These are phyloP conservation scores for Bipolaris zeicola DNA, from an alignment of 2,329 filamentous ascomycete species.

Conservation along the genomic window DNA sequence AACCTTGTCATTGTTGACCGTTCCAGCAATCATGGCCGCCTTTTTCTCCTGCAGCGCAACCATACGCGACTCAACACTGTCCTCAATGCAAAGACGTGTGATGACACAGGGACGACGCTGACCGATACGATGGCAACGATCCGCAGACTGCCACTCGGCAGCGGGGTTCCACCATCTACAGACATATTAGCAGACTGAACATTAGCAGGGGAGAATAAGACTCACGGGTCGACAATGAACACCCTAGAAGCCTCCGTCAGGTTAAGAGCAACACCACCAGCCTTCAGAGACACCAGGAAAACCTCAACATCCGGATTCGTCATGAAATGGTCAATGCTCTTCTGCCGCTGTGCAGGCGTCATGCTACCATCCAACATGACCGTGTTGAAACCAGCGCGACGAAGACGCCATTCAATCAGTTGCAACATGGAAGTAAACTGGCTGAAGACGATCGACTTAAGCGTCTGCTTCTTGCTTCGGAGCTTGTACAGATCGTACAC, in stretches of 20 bases:
- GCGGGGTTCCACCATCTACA: slow-evolving; percentile 97
- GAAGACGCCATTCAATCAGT: slow-evolving; percentile 94
- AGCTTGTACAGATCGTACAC: slow-evolving; percentile 93
- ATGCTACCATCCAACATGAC: slow-evolving; percentile 98
- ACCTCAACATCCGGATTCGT: slow-evolving; percentile 91
- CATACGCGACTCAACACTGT: slow-evolving; percentile 95
- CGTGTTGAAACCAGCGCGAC: slow-evolving; percentile 94
- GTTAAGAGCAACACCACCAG: slow-evolving; percentile 93
- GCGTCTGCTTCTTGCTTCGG: slow-evolving; percentile 87
- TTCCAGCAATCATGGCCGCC: slow-evolving; percentile 95
- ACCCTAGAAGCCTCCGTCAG: slow-evolving; percentile 92
- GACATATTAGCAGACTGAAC: slow-evolving; percentile 30
- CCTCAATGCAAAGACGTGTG: slow-evolving; percentile 92
- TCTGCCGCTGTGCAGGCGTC: slow-evolving; percentile 91
- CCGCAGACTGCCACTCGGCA: slow-evolving; percentile 98
- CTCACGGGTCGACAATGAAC: slow-evolving; percentile 94
- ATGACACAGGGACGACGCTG: slow-evolving; percentile 94
- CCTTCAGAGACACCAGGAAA: slow-evolving; percentile 94
- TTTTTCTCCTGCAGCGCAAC: slow-evolving; percentile 98
- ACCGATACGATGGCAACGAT: slow-evolving; percentile 84
- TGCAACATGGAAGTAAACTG: slow-evolving; percentile 98
- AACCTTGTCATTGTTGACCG: slow-evolving; percentile 89
- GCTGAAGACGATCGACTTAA: slow-evolving; percentile 97
- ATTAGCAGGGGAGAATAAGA: slow-evolving; percentile 32
- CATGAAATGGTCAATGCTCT: slow-evolving; percentile 96